phyloP scores from a whole-genome alignment of 495 filamentous ascomycete genomes.

The Aspergillus diversus region DNA sequence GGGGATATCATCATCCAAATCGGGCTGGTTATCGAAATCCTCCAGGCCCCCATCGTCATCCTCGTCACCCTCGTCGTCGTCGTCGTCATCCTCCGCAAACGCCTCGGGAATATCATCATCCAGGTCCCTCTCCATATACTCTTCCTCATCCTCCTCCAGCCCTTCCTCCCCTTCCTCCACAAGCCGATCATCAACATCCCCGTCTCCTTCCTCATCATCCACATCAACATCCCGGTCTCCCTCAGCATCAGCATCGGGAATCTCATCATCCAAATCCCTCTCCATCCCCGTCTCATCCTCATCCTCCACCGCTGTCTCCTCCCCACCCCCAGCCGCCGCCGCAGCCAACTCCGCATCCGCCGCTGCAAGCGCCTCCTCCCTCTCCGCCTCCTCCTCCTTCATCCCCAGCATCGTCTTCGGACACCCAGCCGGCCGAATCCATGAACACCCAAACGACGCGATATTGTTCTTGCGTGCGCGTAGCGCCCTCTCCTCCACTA shows the following conservation, averaged over 20 bases:
- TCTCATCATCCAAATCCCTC: conserved; percentile 53
- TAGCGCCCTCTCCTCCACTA: conserved; percentile 68
- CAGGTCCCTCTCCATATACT: conserved; percentile 50
- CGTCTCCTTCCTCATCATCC: conserved; percentile 26
- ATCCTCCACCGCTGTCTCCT: no score
- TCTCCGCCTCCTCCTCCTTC: conserved; percentile 77
- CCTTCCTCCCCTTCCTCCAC: conserved; percentile 49
- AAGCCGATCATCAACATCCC: conserved; percentile 40
- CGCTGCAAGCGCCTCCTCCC: conserved; percentile 75
- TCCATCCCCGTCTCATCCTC: conserved; percentile 43
- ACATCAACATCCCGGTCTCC: background rate
- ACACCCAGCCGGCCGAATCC: conserved; percentile 79
- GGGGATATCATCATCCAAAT: conserved; percentile 50
- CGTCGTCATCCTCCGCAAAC: conserved; percentile 50
- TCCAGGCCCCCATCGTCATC: conserved; percentile 42
- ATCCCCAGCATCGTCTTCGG: conserved; percentile 75
- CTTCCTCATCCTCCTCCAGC: conserved; percentile 47
- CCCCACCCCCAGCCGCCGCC: conserved; percentile 34
- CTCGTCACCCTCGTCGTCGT: conserved; percentile 50
- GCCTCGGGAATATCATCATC: conserved; percentile 57
- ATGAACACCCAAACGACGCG: conserved; percentile 72
- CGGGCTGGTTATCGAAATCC: conserved; percentile 46
- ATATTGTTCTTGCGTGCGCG: conserved; percentile 72
- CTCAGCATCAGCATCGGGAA: conserved; percentile 40
- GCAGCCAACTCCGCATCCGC: conserved; percentile 68